phyloP scores from a whole-genome alignment of 192 early-diverging fungal species.

The Coemansia sp. region DNA sequence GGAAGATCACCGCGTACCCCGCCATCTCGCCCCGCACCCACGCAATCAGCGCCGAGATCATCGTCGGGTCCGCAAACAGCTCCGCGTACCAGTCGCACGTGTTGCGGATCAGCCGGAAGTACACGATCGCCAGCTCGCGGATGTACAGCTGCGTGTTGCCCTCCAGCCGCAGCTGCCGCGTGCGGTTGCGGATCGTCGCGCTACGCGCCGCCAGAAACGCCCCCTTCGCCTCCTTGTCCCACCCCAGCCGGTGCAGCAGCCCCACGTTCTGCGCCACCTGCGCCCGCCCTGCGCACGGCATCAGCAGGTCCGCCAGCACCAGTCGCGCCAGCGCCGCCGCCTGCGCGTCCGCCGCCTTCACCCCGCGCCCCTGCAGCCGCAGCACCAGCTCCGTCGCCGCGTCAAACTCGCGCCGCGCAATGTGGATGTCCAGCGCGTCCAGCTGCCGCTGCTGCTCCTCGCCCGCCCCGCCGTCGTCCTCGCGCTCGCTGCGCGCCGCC shows the following conservation, averaged over 20 bases:
- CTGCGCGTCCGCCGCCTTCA: conserved; percentile 25
- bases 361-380: conserved; percentile 9
- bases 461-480: conserved; percentile 11
- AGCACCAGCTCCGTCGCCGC: conserved; percentile 59
- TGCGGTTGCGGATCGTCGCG: conserved; percentile 64
- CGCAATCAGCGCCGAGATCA: conserved; percentile 90
- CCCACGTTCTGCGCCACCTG: conserved; percentile 77
- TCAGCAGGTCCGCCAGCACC: conserved; percentile 69
- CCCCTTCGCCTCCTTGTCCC: conserved; percentile 68
- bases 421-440: conserved; percentile 87
- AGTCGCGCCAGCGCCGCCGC: conserved; percentile 51
- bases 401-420: conserved; percentile 89
- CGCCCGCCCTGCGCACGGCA: conserved; percentile 72
- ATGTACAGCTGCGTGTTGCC: conserved; percentile 86
- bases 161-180: conserved; percentile 76
- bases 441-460: conserved; percentile 48
- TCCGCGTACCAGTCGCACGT: conserved; percentile 95
- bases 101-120: conserved; percentile 87
- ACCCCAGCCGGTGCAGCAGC: conserved; percentile 68
- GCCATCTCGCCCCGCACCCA: conserved; percentile 88
- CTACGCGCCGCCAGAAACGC: conserved; percentile 79
- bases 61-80: conserved; percentile 80
- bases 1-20: conserved; percentile 77
- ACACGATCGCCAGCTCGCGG: conserved; percentile 76
- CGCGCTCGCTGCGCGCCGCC: not conserved